Evolutionary conservation across 1,284 basidiomycete genomes (phyloP).

Genomic region (Ganoderma leucocontextum): DNA sequence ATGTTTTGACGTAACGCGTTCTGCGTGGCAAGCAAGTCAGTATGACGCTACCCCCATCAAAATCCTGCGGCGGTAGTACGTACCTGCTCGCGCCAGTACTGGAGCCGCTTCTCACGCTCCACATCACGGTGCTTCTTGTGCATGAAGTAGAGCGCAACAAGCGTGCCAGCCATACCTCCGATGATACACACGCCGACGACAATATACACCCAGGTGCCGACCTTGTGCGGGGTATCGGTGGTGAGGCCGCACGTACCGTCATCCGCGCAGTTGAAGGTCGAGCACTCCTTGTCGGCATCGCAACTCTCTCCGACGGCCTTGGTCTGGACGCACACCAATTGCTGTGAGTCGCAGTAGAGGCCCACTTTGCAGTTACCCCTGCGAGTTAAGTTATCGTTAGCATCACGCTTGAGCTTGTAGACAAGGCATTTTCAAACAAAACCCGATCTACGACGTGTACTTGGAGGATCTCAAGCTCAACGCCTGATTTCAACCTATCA

Average conservation of each 20-base stretch:
- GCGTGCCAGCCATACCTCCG: slow-evolving; percentile 74
- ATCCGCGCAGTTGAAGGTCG: slow-evolving; percentile 78
- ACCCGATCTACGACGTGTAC: no score
- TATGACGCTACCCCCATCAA: not conserved
- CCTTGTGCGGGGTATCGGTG: slow-evolving; percentile 69
- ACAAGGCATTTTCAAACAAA: not conserved
- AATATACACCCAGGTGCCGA: slow-evolving; percentile 75
- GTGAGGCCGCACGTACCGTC: slow-evolving; percentile 67
- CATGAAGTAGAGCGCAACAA: slow-evolving; percentile 72
- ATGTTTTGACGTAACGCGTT: slow-evolving; percentile 82
- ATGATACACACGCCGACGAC: slow-evolving; percentile 79
- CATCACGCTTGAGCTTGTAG: not conserved
- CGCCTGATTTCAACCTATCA: no score
- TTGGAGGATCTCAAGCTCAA: no score
- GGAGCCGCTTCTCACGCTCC: slow-evolving; percentile 82
- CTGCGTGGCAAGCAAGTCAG: slow-evolving; percentile 44
- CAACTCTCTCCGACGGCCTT: slow-evolving; percentile 68
- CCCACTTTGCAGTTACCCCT: slow-evolving; percentile 75
- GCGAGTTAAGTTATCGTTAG: slow-evolving; percentile 16
- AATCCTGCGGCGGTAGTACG: slow-evolving; percentile 15
- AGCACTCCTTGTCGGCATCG: slow-evolving; percentile 85
- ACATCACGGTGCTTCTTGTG: slow-evolving; percentile 76
- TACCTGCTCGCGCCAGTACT: slow-evolving; percentile 91
- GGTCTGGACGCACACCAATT: slow-evolving; percentile 65
- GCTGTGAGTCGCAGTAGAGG: slow-evolving; percentile 76